phyloP scores from a whole-genome alignment of 768 basidiomycete genomes.

The Suillus luteus region DNA sequence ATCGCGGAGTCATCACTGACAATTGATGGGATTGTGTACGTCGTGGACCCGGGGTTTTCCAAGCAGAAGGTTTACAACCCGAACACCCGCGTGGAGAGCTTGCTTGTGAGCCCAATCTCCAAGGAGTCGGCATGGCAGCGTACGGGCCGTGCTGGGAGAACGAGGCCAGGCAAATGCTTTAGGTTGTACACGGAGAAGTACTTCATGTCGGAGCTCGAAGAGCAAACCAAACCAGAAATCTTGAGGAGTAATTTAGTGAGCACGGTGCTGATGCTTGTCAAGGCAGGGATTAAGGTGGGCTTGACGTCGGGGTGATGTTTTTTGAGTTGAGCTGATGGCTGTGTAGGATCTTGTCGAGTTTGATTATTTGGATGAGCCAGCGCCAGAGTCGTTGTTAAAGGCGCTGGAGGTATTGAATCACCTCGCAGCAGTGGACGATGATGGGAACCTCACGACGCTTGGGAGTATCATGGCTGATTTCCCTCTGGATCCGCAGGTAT shows the following conservation, averaged over 20 bases:
- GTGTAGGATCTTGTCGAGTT: conserved; percentile 76
- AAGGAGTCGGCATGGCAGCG: conserved; percentile 97
- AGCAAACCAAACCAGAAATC: conserved; percentile 98
- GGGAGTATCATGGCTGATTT: conserved; percentile 97
- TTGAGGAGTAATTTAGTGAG: conserved; percentile 91
- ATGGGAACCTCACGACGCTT: conserved; percentile 84
- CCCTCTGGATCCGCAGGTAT: conserved; percentile 94
- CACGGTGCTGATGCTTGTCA: conserved; percentile 90
- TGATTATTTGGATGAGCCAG: conserved; percentile 91
- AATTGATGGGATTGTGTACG: conserved; percentile 99
- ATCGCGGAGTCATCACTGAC: conserved; percentile 98
- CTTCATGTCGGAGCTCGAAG: conserved; percentile 93
- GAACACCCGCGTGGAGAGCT: conserved; percentile 90
- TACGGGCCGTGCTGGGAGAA: conserved; percentile 95
- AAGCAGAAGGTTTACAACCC: conserved; percentile 99
- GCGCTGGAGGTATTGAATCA: conserved; percentile 93
- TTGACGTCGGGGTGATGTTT: conserved; percentile 4
- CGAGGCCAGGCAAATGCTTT: conserved; percentile 96
- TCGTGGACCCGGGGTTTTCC: conserved; percentile 96
- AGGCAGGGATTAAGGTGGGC: conserved; percentile 83
- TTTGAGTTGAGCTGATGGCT: background rate
- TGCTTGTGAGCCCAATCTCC: conserved; percentile 93
- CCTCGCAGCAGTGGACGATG: conserved; percentile 90
- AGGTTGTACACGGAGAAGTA: conserved; percentile 96
- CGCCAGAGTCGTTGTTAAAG: conserved; percentile 96